Evolutionary conservation across 495 filamentous ascomycete genomes (phyloP).

Genomic region (Xylaria nigripes): DNA sequence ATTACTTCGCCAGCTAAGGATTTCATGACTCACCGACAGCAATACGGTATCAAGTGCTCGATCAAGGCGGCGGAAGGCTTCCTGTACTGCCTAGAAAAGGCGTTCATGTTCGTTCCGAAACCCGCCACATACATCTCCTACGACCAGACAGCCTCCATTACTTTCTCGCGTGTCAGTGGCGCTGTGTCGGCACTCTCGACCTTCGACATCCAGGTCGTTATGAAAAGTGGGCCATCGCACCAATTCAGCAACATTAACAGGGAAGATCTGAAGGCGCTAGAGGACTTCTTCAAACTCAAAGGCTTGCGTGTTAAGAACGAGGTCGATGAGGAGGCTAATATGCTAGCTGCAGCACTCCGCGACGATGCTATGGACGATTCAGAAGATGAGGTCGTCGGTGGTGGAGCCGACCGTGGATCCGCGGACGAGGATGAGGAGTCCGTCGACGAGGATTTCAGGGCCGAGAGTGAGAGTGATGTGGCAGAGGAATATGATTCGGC

Average conservation of each 20-base stretch:
- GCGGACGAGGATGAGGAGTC: constrained; percentile 95
- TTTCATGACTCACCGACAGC: constrained; percentile 84
- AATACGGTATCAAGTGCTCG: constrained; percentile 95
- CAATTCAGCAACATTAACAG: constrained; percentile 99
- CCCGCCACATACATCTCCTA: constrained; percentile 93
- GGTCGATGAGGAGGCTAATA: constrained; percentile 54
- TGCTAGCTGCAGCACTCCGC: constrained; percentile 73
- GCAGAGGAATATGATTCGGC: constrained; percentile 92
- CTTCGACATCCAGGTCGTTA: constrained; percentile 87
- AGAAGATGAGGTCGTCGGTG: constrained; percentile 75
- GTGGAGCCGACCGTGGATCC: constrained; percentile 69
- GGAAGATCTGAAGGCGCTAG: constrained; percentile 91
- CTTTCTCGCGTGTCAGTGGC: constrained; percentile 91
- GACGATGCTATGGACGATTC: constrained; percentile 67
- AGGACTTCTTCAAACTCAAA: constrained; percentile 93
- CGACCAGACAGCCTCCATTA: constrained; percentile 80
- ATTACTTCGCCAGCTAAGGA: constrained; percentile 88
- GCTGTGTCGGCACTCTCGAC: constrained; percentile 90
- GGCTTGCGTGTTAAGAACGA: constrained; percentile 94
- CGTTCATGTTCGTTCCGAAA: constrained; percentile 98
- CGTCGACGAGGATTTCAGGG: constrained; percentile 91
- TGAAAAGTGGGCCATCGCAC: constrained; percentile 74
- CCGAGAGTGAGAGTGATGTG: constrained; percentile 84
- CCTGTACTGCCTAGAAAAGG: constrained; percentile 94
- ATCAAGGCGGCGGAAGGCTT: constrained; percentile 98